These are phyloP conservation scores for Paraphoma chrysanthemicola DNA, from an alignment of 2,329 filamentous ascomycete genomes.

Conservation along the genomic window DNA sequence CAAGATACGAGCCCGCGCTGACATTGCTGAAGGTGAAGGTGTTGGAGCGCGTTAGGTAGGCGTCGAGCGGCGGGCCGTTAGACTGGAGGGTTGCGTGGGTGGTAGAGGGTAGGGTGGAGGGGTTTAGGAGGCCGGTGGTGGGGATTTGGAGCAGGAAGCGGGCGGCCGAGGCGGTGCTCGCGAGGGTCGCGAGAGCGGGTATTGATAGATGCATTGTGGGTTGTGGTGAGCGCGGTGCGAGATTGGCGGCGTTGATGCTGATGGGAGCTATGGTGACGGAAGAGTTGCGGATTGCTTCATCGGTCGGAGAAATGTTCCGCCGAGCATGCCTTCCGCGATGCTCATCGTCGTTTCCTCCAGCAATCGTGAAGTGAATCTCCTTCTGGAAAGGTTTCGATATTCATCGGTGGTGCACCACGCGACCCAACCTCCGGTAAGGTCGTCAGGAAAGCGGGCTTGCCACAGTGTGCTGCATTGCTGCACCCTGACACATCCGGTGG, in stretches of 20 bases:
- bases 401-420: no score
- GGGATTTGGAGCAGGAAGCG: constrained; percentile 62
- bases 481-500: no score
- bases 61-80: constrained; percentile 56
- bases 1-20: constrained; percentile 76
- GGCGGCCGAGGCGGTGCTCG: constrained; percentile 49
- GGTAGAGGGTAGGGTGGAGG: constrained; percentile 59
- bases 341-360: not conserved
- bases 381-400: no score
- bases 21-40: constrained; percentile 80
- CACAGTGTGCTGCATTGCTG: no score
- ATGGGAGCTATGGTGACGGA: constrained; percentile 5
- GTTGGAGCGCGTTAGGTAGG: constrained; percentile 71
- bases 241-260: constrained; percentile 6
- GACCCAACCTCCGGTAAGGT: no score
- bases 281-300: not conserved
- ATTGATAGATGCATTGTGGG: constrained; percentile 44
- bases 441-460: no score
- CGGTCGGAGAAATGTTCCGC: not conserved
- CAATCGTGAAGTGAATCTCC: no score
- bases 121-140: constrained; percentile 50
- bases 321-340: not conserved
- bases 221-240: not conserved
- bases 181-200: constrained; percentile 50
- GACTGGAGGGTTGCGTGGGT: constrained; percentile 73